Base-by-base conservation (phyloP, 2,329 filamentous ascomycete species). In the Scopulariopsis brevicaulis region DNA sequence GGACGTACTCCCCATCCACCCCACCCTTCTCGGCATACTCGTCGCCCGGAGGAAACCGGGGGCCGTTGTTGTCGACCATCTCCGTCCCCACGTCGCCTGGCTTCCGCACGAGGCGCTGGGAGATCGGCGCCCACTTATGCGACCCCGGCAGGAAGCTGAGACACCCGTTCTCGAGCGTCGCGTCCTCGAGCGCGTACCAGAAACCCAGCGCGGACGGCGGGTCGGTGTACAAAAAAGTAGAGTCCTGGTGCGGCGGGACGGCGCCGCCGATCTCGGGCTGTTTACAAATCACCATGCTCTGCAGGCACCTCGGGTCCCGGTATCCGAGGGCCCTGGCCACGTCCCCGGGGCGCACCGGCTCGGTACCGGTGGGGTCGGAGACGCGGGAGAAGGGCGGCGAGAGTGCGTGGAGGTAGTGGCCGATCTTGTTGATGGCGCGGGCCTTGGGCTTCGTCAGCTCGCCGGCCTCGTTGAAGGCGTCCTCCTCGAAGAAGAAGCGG, bases 201-300 rank as follows among this genome's bases (percentile, higher is more conserved):
- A 93, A 97, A 0, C 94, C 94, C 2, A 97, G 89, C 0, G 94
- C 94, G 46, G 83, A 89, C 1, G 93, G 93, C 43, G 90, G 87
- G 63, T 91, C 77, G 1, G 94, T 97, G 70, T 96, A 97, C 61
- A 99, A 65, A 65, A 97, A 99, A 1, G 90, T 92, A 63, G 83
- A 90, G 71, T 97, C 93, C 73, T 96, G 92, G 70, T 99, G 94
- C 24, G 90, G 84, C 1, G 88, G 90, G 51, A 97, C 94, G 1
- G 89, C 88, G 24, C 89, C 93, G 32, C 94, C 94, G 57, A 97
- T 96, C 73, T 95, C 90, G 24, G 94, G 92, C 74, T 96, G 93
- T 72, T 99, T 99, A 82, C 91, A 96, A 65, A 99, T 97, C 32
- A 97, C 80, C 94, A 99, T 99, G 70, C 88, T 94, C 77, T 99